Conservation (phyloP, 371 early-diverging fungal genomes). For the Sporodiniella umbellata region DNA sequence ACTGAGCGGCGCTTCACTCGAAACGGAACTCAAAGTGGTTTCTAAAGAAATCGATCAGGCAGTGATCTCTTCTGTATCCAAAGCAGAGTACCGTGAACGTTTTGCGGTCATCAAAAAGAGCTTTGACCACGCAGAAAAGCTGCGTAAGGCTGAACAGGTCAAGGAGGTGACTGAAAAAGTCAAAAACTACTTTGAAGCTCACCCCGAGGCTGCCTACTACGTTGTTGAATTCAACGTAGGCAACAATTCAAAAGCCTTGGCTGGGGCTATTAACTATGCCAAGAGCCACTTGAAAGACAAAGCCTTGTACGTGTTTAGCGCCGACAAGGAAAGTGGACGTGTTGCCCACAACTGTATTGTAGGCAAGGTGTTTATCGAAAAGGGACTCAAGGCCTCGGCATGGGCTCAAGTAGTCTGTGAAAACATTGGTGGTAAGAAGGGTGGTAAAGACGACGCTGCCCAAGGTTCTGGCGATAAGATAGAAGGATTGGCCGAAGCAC, state of each 20-base stretch:
- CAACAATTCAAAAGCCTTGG: conserved; percentile 71
- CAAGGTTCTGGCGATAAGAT: conserved; percentile 75
- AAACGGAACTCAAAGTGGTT: conserved; percentile 75
- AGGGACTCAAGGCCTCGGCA: conserved; percentile 84
- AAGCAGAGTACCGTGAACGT: conserved; percentile 70
- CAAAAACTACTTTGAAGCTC: conserved; percentile 71
- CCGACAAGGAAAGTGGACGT: conserved; percentile 65
- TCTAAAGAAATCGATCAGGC: conserved; percentile 79
- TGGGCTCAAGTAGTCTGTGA: conserved; percentile 86
- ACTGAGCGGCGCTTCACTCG: conserved; percentile 65
- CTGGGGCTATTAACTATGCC: conserved; percentile 73
- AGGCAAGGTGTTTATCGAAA: conserved; percentile 57
- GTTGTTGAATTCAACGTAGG: conserved; percentile 67
- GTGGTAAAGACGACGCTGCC: conserved; percentile 85
- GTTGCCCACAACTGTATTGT: conserved; percentile 87
- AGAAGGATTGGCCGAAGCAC: conserved; percentile 68
- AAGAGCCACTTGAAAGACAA: conserved; percentile 75
- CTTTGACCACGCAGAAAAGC: conserved; percentile 89
- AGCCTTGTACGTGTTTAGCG: conserved; percentile 80
- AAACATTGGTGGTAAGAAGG: conserved; percentile 87
- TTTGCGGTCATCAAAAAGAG: conserved; percentile 74
- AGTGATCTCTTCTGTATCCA: conserved; percentile 78
- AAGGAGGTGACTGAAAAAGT: conserved; percentile 80
- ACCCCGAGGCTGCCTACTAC: conserved; percentile 60
- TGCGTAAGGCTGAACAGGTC: conserved; percentile 76